Conservation (phyloP, 2,329 filamentous ascomycete species). For the Xylariaceae sp. region DNA sequence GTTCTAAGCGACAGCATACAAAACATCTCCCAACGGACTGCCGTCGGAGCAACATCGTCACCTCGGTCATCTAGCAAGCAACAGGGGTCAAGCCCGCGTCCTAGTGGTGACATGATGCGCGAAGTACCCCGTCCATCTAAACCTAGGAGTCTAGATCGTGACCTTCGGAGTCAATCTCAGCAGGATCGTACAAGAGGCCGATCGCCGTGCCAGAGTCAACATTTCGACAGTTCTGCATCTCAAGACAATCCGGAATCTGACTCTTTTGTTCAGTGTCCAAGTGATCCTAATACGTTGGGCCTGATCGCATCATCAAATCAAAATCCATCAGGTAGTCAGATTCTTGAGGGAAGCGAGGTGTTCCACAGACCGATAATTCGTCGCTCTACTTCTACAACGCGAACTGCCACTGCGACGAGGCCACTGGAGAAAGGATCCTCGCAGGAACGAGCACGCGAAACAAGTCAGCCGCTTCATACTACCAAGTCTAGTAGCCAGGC, state of each 20-base stretch:
- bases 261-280: conserved; percentile 68
- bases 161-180: conserved; percentile 41
- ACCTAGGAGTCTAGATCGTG: conserved; percentile 49
- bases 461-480: conserved; percentile 18
- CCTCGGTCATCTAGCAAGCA: conserved; percentile 44
- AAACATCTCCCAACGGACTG: conserved; percentile 4
- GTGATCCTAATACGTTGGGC: conserved; percentile 68
- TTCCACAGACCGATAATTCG: conserved; percentile 74
- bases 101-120: conserved; percentile 48
- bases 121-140: conserved; percentile 46
- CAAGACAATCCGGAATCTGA: conserved; percentile 59
- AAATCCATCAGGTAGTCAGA: conserved; percentile 85
- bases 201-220: conserved; percentile 45
- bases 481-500: conserved; percentile 37
- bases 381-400: conserved; percentile 41
- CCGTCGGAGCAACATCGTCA: conserved; percentile 47
- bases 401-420: conserved; percentile 19
- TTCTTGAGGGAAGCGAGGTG: conserved; percentile 78
- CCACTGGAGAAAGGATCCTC: conserved; percentile 14
- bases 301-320: conserved; percentile 64
- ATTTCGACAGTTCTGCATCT: conserved; percentile 40
- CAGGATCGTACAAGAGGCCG: conserved; percentile 61
- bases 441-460: conserved; percentile 18
- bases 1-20: conserved; percentile 31
- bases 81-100: conserved; percentile 47